Base-by-base conservation (phyloP, 805 yeast genomes). In the Wickerhamiella spandovensis region DNA sequence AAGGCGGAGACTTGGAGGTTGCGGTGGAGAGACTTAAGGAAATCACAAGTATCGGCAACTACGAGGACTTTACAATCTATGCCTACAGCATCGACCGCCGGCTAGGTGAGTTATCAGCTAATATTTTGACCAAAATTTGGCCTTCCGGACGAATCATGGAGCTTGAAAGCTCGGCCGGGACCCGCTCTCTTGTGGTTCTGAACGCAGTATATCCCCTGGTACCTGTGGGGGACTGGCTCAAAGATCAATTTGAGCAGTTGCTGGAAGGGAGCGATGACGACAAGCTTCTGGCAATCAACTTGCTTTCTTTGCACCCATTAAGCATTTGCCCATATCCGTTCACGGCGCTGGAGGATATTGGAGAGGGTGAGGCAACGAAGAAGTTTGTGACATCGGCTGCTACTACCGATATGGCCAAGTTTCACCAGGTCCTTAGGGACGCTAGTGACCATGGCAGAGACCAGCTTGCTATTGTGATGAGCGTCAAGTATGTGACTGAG, bases 161-260 rank as follows among this genome's bases (percentile, higher is more conserved):
- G 10, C 43, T 51, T 5, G 37, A 48, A 41, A 17, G 43, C 18
- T 18, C 43, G 18, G 47, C 47, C 1, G 51, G 51, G 2, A 28
- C 43, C 4, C 41, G 51, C 9, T 44, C 51, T 2, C 23, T 45
- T 8, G 46, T 48, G 10, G 20, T 51, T n/a, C 13, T 51, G n/a
- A 46, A 48, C 5, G 47, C 51, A 1, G 46, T 46, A 5, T 51
- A 46, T 35, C 54, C 54, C 8, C 35, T 17, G 13, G 47, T 46
- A 3, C 49, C 51, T 1, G 51, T 48, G 17, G 51, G 47, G 4
- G 22, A 43, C 32, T 48, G 51, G 51, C 48, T 51, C 23, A 25
- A 38, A 17, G 23, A 35, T 9, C 39, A 24, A 22, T 32, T 48
- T 12, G 13, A 15, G 6, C 22, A 28, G 7, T 12, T 48, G 18